Percentiles rank a stretch among this genome's conserved stretches.
Conservation (phyloP, 2,329 filamentous ascomycete species). For the Lachnellula subtilissima region DNA sequence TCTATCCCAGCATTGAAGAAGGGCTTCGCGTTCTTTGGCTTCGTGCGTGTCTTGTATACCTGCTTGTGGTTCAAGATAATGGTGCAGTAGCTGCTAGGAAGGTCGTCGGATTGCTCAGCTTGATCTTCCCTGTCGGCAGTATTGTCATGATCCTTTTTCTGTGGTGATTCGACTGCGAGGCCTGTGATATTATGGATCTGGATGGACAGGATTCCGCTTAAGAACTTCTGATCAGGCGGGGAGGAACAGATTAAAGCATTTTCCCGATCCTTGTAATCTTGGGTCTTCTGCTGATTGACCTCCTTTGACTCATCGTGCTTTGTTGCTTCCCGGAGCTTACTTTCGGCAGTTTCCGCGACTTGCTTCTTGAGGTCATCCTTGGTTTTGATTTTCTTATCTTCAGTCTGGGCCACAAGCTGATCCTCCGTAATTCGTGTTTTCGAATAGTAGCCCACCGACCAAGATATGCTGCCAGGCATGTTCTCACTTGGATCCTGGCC, state of each 20-base stretch:
- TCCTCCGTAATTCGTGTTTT: slow-evolving; percentile 59
- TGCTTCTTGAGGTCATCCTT: slow-evolving; percentile 55
- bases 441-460: slow-evolving; percentile 67
- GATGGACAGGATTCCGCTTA: slow-evolving; percentile 55
- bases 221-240: slow-evolving; percentile 56
- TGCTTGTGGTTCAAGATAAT: slow-evolving; percentile 70
- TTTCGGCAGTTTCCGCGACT: slow-evolving; percentile 48
- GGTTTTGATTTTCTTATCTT: slow-evolving; percentile 53
- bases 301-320: slow-evolving; percentile 53
- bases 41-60: slow-evolving; percentile 65
- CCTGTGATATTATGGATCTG: slow-evolving; percentile 29
- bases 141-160: slow-evolving; percentile 17
- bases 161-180: slow-evolving; percentile 21
- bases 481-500: slow-evolving; percentile 60
- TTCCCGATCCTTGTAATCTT: slow-evolving; percentile 57
- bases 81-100: slow-evolving; percentile 68
- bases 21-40: slow-evolving; percentile 72
- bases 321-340: slow-evolving; percentile 60
- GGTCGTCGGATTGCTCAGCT: slow-evolving; percentile 55
- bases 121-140: slow-evolving; percentile 49
- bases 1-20: slow-evolving; percentile 77
- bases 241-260: slow-evolving; percentile 65
- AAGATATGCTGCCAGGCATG: slow-evolving; percentile 65
- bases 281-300: slow-evolving; percentile 61
- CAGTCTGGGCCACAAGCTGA: slow-evolving; percentile 57